A percentile compares a stretch with the other conserved stretches of the same genome.
Conservation (phyloP, 129 eudicot species). For the Flaveria brownii region DNA sequence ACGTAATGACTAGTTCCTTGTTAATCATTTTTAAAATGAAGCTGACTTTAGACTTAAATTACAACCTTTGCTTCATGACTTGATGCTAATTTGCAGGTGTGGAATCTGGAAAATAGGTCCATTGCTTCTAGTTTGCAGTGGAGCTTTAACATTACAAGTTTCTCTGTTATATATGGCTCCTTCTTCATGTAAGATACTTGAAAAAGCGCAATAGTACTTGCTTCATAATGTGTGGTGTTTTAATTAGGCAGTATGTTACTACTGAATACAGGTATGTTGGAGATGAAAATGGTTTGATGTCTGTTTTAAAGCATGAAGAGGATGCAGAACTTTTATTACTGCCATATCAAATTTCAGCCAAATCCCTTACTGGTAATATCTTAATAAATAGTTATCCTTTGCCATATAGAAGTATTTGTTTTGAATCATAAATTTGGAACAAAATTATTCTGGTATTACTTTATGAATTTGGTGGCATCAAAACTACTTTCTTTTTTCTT, state of each 20-base stretch:
- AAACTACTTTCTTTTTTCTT: slow-evolving; percentile 15
- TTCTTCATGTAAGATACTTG: slow-evolving; percentile 63
- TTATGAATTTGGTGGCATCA: slow-evolving; percentile 12
- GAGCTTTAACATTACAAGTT: slow-evolving; percentile 87
- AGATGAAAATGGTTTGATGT: slow-evolving; percentile 80
- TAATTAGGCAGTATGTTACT: slow-evolving; percentile 24
- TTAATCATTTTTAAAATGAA: background rate
- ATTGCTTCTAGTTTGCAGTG: slow-evolving; percentile 74
- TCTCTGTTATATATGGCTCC: slow-evolving; percentile 76
- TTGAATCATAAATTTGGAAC: background rate
- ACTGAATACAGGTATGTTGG: slow-evolving; percentile 75
- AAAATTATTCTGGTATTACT: background rate
- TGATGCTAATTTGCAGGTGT: slow-evolving; percentile 59
- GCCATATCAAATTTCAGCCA: slow-evolving; percentile 70
- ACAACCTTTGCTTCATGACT: slow-evolving; percentile 7
- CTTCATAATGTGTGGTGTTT: slow-evolving; percentile 10
- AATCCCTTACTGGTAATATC: slow-evolving; percentile 62
- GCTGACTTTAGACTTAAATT: slow-evolving; percentile 13
- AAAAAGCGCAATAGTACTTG: background rate
- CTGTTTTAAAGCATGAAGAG: slow-evolving; percentile 72
- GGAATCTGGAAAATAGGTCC: slow-evolving; percentile 76
- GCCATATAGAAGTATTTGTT: background rate
- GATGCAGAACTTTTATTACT: slow-evolving; percentile 52
- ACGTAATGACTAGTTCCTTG: slow-evolving; percentile 44
- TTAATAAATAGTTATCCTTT: background rate